phyloP scores from a whole-genome alignment of 352 stramenopile genomes.

The Phytophthora foliorum region DNA sequence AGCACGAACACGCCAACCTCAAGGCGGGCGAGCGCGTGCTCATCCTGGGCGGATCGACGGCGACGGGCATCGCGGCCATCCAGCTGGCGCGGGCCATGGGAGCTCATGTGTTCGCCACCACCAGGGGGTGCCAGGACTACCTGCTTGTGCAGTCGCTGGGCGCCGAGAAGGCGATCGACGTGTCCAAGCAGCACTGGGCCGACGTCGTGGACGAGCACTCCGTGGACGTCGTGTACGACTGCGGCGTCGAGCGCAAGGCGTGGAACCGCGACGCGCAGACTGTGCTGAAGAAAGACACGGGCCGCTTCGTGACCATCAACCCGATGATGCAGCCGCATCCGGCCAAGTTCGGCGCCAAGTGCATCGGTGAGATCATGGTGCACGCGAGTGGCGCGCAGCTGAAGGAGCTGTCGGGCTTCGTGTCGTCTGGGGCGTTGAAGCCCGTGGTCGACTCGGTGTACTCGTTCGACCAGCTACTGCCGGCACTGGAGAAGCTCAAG shows the following conservation, averaged over 20 bases:
- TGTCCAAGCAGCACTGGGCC: slow-evolving; percentile 51
- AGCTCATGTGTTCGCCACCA: slow-evolving; percentile 60
- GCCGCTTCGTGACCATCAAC: slow-evolving; percentile 41
- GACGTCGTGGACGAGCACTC: slow-evolving; percentile 46
- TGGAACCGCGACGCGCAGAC: slow-evolving; percentile 43
- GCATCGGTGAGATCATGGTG: slow-evolving; percentile 39
- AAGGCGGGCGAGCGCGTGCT: slow-evolving; percentile 47
- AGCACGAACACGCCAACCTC: slow-evolving; percentile 45
- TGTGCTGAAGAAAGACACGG: slow-evolving; percentile 41
- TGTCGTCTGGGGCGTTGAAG: slow-evolving; percentile 43
- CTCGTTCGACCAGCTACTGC: slow-evolving; percentile 50
- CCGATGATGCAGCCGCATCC: slow-evolving; percentile 44
- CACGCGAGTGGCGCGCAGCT: slow-evolving; percentile 43
- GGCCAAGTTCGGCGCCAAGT: slow-evolving; percentile 49
- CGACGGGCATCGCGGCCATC: slow-evolving; percentile 54
- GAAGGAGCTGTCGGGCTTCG: slow-evolving; percentile 42
- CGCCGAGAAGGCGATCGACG: slow-evolving; percentile 66
- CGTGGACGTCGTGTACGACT: slow-evolving; percentile 52
- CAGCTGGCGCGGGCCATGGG: slow-evolving; percentile 72
- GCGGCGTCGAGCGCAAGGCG: slow-evolving; percentile 38
- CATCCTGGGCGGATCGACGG: slow-evolving; percentile 55
- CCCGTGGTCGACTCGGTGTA: slow-evolving; percentile 49
- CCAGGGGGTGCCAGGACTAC: slow-evolving; percentile 69
- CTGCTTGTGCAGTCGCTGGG: slow-evolving; percentile 57
- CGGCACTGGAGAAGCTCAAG: slow-evolving; percentile 51